phyloP scores from a whole-genome alignment of 441 rosid genomes.

The Viola pubescens region DNA sequence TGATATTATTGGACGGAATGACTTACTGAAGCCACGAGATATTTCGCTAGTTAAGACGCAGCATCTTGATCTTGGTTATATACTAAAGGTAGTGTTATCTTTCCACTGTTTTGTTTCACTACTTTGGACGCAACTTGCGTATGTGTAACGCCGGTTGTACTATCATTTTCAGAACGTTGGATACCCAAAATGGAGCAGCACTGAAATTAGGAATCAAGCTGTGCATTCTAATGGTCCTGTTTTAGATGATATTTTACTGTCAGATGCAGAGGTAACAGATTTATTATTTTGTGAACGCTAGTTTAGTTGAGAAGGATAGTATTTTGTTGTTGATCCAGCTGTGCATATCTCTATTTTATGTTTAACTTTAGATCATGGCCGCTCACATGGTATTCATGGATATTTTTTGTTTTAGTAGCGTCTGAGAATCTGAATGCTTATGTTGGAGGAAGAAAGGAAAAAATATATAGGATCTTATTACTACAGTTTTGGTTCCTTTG shows the following conservation, averaged over 20 bases:
- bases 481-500: slow-evolving; percentile 3
- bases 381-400: too few species aligned
- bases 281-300: neutral
- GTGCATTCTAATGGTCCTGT: slow-evolving; percentile 88
- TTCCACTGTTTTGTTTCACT: slow-evolving; percentile 9
- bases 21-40: slow-evolving; percentile 67
- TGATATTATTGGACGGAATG: slow-evolving; percentile 82
- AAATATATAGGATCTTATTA: neutral
- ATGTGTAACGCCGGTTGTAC: slow-evolving; percentile 13
- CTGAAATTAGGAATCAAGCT: slow-evolving; percentile 79
- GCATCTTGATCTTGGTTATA: slow-evolving; percentile 84
- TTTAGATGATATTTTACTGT: slow-evolving; percentile 71
- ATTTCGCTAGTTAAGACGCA: slow-evolving; percentile 93
- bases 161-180: slow-evolving; percentile 58
- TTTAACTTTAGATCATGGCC: neutral
- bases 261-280: slow-evolving; percentile 74
- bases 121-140: slow-evolving; percentile 8
- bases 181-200: slow-evolving; percentile 80
- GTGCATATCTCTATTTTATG: neutral
- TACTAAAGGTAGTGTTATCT: slow-evolving; percentile 56
- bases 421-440: too few species aligned
- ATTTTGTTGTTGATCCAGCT: neutral
- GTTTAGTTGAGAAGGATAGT: neutral
- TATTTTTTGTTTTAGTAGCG: too few species aligned
- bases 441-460: slow-evolving; percentile 1